Evolutionary conservation across 306 rosid species (phyloP).

Genomic region (Rosa multiflora): DNA sequence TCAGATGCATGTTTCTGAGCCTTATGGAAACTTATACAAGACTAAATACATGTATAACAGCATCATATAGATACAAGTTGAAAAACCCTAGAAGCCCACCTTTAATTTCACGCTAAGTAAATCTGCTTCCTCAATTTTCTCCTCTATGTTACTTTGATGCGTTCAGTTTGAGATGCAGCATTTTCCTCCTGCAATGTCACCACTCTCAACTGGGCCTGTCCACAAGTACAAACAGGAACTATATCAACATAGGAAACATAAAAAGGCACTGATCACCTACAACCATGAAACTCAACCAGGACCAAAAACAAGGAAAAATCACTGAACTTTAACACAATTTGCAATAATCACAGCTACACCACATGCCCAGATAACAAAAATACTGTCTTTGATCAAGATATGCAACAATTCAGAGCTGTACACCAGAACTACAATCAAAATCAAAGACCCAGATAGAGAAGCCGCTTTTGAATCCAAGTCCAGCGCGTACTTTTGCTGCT

Average conservation of each 20-base stretch:
- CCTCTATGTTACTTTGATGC: constrained; percentile 57
- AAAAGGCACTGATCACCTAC: too few species aligned
- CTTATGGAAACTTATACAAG: not conserved
- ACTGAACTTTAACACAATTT: too few species aligned
- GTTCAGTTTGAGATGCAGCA: constrained; percentile 53
- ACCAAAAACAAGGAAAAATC: too few species aligned
- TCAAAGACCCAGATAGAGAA: constrained; percentile 20
- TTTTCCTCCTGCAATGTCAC: constrained; percentile 76
- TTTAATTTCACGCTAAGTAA: constrained; percentile 48
- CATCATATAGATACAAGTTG: not conserved
- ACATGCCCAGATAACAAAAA: too few species aligned
- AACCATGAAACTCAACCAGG: too few species aligned
- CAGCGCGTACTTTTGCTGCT: constrained; percentile 56
- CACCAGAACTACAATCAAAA: too few species aligned
- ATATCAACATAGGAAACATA: too few species aligned
- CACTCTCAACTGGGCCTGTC: constrained; percentile 84
- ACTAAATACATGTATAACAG: too few species aligned
- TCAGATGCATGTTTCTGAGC: not conserved
- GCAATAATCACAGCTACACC: too few species aligned
- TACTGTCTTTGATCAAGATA: too few species aligned
- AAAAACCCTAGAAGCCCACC: constrained; percentile 37
- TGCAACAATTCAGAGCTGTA: too few species aligned
- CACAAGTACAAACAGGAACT: not conserved
- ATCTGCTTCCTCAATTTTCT: constrained; percentile 61
- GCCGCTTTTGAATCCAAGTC: constrained; percentile 59